phyloP scores from a whole-genome alignment of 768 basidiomycete species.

The Exidia glandulosa region DNA sequence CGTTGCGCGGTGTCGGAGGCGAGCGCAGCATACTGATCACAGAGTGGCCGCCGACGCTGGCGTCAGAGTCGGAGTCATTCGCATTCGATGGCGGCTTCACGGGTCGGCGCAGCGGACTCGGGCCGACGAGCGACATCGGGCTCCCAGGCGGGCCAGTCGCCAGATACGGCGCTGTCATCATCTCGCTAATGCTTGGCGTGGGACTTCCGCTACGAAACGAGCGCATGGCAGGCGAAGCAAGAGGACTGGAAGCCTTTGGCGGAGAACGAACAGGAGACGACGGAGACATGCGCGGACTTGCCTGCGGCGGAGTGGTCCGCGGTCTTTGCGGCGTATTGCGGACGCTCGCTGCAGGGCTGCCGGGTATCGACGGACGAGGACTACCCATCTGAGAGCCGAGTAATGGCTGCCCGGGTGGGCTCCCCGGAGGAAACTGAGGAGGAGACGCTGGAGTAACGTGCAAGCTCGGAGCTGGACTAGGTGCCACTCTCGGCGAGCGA shows the following conservation, averaged over 20 bases:
- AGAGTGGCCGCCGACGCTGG: not conserved
- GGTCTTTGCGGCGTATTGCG: not conserved
- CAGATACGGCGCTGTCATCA: not conserved
- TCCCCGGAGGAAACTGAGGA: not conserved
- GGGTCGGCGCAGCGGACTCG: not conserved
- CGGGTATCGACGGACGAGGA: not conserved
- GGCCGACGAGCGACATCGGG: not conserved
- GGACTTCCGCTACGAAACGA: too few relatives aligned
- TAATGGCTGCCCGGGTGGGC: not conserved
- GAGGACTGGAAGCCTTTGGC: not conserved
- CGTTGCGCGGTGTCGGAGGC: not conserved
- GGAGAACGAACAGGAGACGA: not conserved
- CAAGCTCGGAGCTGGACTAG: not conserved
- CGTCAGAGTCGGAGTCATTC: not conserved
- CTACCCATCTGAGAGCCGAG: not conserved
- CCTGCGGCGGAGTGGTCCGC: not conserved
- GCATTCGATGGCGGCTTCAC: not conserved
- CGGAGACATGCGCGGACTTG: not conserved
- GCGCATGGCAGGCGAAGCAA: too few relatives aligned
- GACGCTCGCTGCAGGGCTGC: not conserved
- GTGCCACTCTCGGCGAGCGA: not conserved
- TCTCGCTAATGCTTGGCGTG: not conserved
- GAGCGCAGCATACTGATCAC: not conserved
- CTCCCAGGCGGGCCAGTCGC: not conserved
- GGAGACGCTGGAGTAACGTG: not conserved